Evolutionary conservation across 805 yeast genomes (phyloP).

Genomic region (Pichia kluyveri): DNA sequence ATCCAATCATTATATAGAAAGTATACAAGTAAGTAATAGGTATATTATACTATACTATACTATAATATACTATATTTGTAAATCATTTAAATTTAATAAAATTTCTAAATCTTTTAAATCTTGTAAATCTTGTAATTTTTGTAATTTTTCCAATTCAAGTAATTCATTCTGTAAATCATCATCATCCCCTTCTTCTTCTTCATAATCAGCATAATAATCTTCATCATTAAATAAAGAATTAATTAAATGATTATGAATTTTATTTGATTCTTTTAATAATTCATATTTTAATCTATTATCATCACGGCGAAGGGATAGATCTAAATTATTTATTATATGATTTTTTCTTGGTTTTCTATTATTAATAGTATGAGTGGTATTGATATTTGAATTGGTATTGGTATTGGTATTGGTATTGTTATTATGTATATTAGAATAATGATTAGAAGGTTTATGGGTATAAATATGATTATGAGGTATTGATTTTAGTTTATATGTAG

Average conservation of each 20-base stretch:
- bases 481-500: not conserved
- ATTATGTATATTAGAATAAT: too few relatives aligned
- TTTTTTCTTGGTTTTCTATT: conserved; percentile 2
- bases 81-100: too few relatives aligned
- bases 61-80: too few relatives aligned
- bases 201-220: conserved; percentile 20
- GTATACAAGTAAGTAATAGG: too few relatives aligned
- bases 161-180: too few relatives aligned
- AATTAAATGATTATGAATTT: conserved; percentile 7
- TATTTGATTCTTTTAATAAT: conserved; percentile 16
- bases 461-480: not conserved
- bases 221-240: conserved; percentile 13
- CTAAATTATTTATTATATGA: conserved; percentile 17
- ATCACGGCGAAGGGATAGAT: conserved; percentile 14
- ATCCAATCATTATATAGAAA: too few relatives aligned
- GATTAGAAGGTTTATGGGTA: not conserved
- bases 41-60: too few relatives aligned
- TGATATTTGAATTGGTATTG: too few relatives aligned
- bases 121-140: not conserved
- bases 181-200: conserved; percentile 5
- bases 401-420: too few relatives aligned
- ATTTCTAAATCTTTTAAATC: not conserved
- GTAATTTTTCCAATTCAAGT: not conserved
- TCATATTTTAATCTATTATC: conserved; percentile 6
- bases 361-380: not conserved